Conservation (phyloP, 257 asterid genomes). For the Solanum habrochaites region DNA sequence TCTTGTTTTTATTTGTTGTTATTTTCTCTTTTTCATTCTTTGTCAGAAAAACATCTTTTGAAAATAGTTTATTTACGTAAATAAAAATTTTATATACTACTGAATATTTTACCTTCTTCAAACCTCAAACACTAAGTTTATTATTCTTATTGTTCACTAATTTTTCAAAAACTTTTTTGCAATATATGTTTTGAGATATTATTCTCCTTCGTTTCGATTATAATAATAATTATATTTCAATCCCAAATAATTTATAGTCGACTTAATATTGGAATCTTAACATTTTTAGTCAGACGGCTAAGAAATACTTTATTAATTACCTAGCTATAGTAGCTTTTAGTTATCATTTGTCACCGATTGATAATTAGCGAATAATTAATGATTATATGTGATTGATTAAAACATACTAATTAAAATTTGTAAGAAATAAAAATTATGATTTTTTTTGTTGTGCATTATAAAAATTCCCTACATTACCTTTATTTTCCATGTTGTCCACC, state of each 20-base stretch:
- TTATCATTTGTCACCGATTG: neutral
- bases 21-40: neutral
- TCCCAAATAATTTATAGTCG: neutral
- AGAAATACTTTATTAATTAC: neutral
- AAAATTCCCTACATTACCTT: neutral
- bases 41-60: neutral
- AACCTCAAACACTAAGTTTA: neutral
- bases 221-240: neutral
- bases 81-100: neutral
- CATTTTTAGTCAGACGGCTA: neutral
- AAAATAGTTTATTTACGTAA: accelerated
- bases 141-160: neutral
- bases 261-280: neutral
- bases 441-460: too few species aligned
- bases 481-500: neutral
- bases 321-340: neutral
- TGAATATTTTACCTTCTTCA: too few species aligned
- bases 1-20: neutral
- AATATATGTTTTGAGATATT: neutral
- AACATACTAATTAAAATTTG: too few species aligned
- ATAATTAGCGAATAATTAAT: neutral
- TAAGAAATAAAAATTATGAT: too few species aligned
- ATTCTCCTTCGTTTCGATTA: neutral
- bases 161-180: neutral
- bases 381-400: neutral